These are phyloP conservation scores for Dinochytrium kinnereticum DNA, from an alignment of 371 early-diverging fungal genomes.

Conservation along the genomic window DNA sequence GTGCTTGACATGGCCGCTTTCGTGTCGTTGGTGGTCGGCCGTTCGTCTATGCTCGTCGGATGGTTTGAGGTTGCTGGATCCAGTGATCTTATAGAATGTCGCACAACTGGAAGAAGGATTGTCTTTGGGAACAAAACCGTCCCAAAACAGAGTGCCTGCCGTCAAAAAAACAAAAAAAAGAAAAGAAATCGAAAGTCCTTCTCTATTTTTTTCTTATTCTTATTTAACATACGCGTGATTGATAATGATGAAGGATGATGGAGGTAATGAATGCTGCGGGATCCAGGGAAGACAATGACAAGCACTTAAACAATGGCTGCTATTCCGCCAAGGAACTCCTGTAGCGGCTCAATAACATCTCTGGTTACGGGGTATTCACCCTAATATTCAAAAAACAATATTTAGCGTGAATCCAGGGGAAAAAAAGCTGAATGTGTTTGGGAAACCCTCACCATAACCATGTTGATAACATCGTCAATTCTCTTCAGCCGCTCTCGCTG, in stretches of 20 bases:
- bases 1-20: too few relatives aligned
- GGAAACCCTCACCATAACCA: constrained; percentile 26
- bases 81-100: too few relatives aligned
- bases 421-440: background rate
- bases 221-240: too few relatives aligned
- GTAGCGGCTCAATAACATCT: constrained; percentile 14
- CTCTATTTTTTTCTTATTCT: too few relatives aligned
- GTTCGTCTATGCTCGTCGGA: too few relatives aligned
- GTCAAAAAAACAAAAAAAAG: too few relatives aligned
- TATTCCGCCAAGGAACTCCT: constrained; percentile 4
- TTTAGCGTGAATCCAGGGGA: background rate
- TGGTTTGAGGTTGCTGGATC: too few relatives aligned
- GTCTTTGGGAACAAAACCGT: too few relatives aligned
- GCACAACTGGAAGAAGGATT: too few relatives aligned
- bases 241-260: background rate
- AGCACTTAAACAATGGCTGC: background rate
- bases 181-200: too few relatives aligned
- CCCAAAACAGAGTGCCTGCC: too few relatives aligned
- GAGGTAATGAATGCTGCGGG: background rate
- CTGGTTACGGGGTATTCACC: constrained; percentile 2
- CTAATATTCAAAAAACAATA: constrained; percentile 2
- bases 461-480: constrained; percentile 32
- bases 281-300: background rate
- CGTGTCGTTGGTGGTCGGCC: too few relatives aligned
- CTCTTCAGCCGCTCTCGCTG: constrained; percentile 27